Percentiles rank a stretch among this genome's conserved stretches.
Conservation (phyloP, 108 stramenopile species). For the Seminavis robusta region DNA sequence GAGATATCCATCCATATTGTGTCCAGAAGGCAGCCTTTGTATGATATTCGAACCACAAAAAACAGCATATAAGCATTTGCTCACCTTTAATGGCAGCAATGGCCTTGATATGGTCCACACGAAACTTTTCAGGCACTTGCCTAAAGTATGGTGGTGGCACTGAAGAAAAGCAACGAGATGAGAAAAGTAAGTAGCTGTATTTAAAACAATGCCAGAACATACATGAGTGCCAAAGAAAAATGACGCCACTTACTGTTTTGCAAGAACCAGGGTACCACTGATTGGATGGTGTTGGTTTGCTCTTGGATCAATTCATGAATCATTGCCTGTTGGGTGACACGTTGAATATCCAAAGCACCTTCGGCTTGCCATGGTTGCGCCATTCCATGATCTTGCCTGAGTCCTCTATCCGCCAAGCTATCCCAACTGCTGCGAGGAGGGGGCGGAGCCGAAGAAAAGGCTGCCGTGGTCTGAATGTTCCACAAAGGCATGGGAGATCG, state of each 20-base stretch:
- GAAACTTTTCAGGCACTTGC: constrained; percentile 85
- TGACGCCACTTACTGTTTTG: constrained; percentile 38
- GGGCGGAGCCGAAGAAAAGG: too few relatives aligned
- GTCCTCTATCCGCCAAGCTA: too few relatives aligned
- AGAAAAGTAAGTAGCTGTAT: background rate
- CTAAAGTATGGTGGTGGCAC: constrained; percentile 67
- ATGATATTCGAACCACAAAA: constrained; percentile 77
- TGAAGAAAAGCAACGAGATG: background rate
- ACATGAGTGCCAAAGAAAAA: background rate
- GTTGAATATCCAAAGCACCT: constrained; percentile 77
- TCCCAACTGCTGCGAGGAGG: too few relatives aligned
- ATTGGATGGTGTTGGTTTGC: constrained; percentile 61
- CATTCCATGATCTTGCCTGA: too few relatives aligned
- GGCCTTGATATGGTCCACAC: constrained; percentile 96
- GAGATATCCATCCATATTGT: too few relatives aligned
- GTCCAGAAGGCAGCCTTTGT: too few relatives aligned
- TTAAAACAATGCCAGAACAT: background rate
- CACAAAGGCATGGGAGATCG: too few relatives aligned
- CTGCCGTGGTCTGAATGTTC: too few relatives aligned
- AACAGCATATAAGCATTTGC: constrained; percentile 64
- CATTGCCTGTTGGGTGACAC: constrained; percentile 68
- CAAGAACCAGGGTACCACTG: constrained; percentile 95
- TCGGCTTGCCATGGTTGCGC: constrained; percentile 62
- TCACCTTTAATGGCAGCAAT: constrained; percentile 85
- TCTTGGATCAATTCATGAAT: constrained; percentile 77